A percentile compares a stretch with the other conserved stretches of the same genome.
phyloP scores from a whole-genome alignment of 2,329 filamentous ascomycete species.

The Neofusicoccum sp. region DNA sequence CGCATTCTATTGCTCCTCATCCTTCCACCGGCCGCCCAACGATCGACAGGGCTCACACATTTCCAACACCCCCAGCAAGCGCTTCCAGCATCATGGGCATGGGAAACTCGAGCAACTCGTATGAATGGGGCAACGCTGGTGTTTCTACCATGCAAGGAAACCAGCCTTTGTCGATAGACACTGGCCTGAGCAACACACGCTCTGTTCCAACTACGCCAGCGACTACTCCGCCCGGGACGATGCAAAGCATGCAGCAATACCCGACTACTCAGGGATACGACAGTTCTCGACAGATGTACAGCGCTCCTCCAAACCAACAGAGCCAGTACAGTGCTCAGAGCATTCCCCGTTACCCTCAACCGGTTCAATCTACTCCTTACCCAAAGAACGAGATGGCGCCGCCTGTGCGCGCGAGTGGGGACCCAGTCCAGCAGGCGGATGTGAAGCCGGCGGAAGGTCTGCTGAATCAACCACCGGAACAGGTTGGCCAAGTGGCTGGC shows the following conservation, averaged over 20 bases:
- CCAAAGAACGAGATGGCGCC: constrained; percentile 63
- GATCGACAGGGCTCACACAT: constrained; percentile 84
- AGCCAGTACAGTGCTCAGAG: constrained; percentile 63
- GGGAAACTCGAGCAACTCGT: constrained; percentile 68
- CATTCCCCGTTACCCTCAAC: constrained; percentile 64
- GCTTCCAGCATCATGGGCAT: constrained; percentile 83
- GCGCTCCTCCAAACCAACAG: constrained; percentile 63
- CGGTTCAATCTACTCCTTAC: constrained; percentile 58
- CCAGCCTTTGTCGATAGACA: constrained; percentile 79
- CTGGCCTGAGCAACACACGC: constrained; percentile 71
- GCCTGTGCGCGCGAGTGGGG: constrained; percentile 63
- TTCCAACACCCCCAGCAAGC: constrained; percentile 89
- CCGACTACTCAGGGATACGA: constrained; percentile 72
- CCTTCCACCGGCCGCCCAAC: constrained; percentile 63
- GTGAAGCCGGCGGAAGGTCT: constrained; percentile 65
- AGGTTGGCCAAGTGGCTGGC: constrained; percentile 52
- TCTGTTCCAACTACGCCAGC: constrained; percentile 90
- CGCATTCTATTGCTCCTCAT: constrained; percentile 61
- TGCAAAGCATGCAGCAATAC: constrained; percentile 79
- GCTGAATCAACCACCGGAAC: constrained; percentile 46
- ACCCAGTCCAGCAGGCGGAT: constrained; percentile 62
- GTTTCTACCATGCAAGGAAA: constrained; percentile 53
- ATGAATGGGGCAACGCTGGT: constrained; percentile 67
- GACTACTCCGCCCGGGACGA: constrained; percentile 78
- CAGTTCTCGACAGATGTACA: constrained; percentile 74